Evolutionary conservation across 2,329 filamentous ascomycete species (phyloP).

Genomic region (Pseudocercospora pini-densiflorae): DNA sequence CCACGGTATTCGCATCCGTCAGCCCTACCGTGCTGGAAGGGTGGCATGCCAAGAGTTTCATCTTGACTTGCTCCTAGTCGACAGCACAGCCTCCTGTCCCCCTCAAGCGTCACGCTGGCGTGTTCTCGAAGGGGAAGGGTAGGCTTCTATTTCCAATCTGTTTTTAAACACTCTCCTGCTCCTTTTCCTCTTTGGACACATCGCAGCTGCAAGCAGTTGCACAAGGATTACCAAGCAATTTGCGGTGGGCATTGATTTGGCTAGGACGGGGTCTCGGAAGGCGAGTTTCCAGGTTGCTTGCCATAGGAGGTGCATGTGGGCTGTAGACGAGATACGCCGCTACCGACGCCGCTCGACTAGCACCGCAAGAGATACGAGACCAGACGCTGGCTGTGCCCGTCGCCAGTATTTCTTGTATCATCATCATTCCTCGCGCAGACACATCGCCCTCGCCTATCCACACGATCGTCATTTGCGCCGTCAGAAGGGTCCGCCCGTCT

Average conservation of each 20-base stretch:
- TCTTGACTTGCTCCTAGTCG: not conserved
- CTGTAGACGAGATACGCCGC: not conserved
- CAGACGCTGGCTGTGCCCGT: constrained; percentile 6
- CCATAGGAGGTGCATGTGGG: not conserved
- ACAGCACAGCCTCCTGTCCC: not conserved
- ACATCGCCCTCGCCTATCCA: not conserved
- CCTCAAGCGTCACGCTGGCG: not conserved
- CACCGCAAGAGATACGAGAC: constrained; percentile 6
- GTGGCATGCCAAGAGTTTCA: constrained; percentile 4
- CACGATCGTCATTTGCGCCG: not conserved
- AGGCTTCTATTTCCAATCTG: not conserved
- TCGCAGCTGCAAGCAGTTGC: not conserved
- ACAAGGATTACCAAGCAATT: constrained; percentile 4
- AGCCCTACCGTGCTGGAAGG: not conserved
- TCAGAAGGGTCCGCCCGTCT: constrained; percentile 2
- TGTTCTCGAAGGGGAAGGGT: not conserved
- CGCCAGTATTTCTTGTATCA: not conserved
- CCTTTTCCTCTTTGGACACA: not conserved
- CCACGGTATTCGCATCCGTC: not conserved
- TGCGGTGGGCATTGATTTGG: not conserved
- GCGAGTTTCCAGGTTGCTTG: not conserved
- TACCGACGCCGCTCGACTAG: not conserved
- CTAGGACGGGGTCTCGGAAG: not conserved
- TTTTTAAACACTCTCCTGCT: not conserved
- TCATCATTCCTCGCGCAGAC: not conserved